Conservation (phyloP, 2,329 filamentous ascomycete species). For the Diaporthe aspalathi region DNA sequence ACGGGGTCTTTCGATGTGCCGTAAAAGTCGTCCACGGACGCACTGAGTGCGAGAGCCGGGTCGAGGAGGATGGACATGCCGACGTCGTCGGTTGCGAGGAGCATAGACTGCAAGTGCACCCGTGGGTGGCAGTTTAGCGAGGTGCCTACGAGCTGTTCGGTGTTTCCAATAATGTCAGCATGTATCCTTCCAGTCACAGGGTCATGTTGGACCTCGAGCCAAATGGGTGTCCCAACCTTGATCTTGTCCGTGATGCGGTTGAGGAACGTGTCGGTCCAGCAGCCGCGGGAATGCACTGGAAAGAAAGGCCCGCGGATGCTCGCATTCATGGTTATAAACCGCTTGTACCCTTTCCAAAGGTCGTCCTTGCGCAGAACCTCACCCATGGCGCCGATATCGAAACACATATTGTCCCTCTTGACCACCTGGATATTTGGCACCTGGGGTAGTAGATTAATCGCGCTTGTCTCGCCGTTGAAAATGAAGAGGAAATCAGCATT, state of each 20-base stretch:
- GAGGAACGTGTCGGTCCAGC: slow-evolving; percentile 50
- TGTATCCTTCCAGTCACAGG: neutral
- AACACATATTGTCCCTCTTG: slow-evolving; percentile 46
- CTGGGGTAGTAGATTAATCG: slow-evolving; percentile 42
- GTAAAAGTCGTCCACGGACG: slow-evolving; percentile 40
- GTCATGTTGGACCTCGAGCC: too few species aligned
- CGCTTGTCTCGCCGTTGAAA: slow-evolving; percentile 48
- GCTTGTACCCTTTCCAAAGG: slow-evolving; percentile 48
- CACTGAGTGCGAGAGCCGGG: slow-evolving; percentile 41
- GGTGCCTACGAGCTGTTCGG: slow-evolving; percentile 50
- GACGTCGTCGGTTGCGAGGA: slow-evolving; percentile 49
- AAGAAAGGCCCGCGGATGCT: slow-evolving; percentile 50
- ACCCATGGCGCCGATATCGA: slow-evolving; percentile 48
- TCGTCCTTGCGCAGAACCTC: slow-evolving; percentile 47
- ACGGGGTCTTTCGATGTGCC: slow-evolving; percentile 42
- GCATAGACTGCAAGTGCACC: slow-evolving; percentile 50
- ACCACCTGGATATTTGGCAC: slow-evolving; percentile 46
- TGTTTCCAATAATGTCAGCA: neutral
- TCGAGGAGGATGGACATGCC: slow-evolving; percentile 49
- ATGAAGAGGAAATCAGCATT: slow-evolving; percentile 52
- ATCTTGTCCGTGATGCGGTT: slow-evolving; percentile 46
- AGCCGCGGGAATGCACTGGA: slow-evolving; percentile 46
- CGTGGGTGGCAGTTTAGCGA: slow-evolving; percentile 48
- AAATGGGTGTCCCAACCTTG: slow-evolving; percentile 44
- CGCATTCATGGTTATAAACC: slow-evolving; percentile 50